A percentile compares a stretch with the other conserved stretches of the same genome.
Conservation (phyloP, 148 eudicot genomes). For the Spergularia bocconei region DNA sequence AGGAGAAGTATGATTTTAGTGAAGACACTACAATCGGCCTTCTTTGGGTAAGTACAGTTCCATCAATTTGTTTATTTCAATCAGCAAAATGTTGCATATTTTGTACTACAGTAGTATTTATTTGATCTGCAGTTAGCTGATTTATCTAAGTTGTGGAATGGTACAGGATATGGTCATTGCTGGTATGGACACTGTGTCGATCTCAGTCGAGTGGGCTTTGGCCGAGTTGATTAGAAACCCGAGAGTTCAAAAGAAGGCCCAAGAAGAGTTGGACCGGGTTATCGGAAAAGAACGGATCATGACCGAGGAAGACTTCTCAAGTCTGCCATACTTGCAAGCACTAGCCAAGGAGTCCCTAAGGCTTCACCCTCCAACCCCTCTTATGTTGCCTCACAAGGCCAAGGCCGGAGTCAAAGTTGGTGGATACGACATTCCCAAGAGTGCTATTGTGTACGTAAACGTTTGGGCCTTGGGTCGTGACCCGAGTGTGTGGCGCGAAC, state of each 20-base stretch:
- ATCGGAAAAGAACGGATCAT: conserved; percentile 60
- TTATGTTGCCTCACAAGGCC: conserved; percentile 78
- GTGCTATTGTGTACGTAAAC: conserved; percentile 57
- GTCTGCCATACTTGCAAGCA: conserved; percentile 67
- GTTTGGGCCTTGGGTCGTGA: conserved; percentile 86
- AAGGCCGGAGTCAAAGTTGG: conserved; percentile 66
- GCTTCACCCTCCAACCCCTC: conserved; percentile 86
- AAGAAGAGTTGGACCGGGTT: conserved; percentile 73
- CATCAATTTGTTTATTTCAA: not conserved
- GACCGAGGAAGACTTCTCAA: conserved; percentile 69
- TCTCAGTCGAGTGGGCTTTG: conserved; percentile 81
- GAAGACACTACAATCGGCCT: conserved; percentile 78
- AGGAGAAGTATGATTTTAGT: conserved; percentile 69
- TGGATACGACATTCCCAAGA: conserved; percentile 82
- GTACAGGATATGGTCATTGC: conserved; percentile 86
- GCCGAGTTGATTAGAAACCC: conserved; percentile 75
- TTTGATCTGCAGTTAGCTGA: not conserved
- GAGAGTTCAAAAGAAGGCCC: conserved; percentile 74
- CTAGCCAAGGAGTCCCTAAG: conserved; percentile 70
- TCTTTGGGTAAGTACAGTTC: conserved; percentile 57
- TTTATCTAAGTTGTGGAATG: conserved; percentile 1
- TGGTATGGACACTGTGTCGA: conserved; percentile 78
- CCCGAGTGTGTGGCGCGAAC: conserved; percentile 54
- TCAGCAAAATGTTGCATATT: not conserved
- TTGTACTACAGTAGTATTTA: not conserved